Percentiles rank a stretch among this genome's conserved stretches.
These are phyloP conservation scores for Pythium plurisporium DNA, from an alignment of 352 stramenopile species.

Conservation along the genomic window DNA sequence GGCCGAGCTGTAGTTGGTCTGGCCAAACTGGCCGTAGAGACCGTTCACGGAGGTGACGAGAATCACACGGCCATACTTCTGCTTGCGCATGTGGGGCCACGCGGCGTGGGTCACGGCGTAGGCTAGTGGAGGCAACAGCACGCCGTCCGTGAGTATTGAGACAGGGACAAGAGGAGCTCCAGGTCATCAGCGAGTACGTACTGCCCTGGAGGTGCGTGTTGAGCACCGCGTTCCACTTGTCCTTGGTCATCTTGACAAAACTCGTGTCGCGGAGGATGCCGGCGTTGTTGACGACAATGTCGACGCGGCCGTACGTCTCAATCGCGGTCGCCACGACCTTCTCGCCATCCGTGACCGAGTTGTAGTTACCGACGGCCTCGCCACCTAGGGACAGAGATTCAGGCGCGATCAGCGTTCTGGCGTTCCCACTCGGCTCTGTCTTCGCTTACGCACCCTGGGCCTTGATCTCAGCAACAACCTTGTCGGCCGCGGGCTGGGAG, in stretches of 20 bases:
- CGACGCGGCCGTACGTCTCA: conserved; percentile 59
- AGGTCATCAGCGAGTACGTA: not conserved
- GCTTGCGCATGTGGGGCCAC: conserved; percentile 86
- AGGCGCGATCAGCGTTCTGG: too few relatives aligned
- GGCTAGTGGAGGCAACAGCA: conserved; percentile 8
- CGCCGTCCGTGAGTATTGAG: conserved; percentile 1
- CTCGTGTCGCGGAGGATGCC: conserved; percentile 90
- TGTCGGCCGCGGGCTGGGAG: conserved; percentile 54
- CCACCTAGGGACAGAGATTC: conserved; percentile 25
- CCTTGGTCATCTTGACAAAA: conserved; percentile 89
- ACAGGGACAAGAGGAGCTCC: not conserved
- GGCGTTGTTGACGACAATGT: conserved; percentile 92
- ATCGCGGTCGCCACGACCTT: conserved; percentile 79
- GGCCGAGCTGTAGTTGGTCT: conserved; percentile 87
- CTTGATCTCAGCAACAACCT: conserved; percentile 77
- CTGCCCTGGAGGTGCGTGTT: conserved; percentile 78
- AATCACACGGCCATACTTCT: conserved; percentile 88
- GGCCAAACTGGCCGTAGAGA: conserved; percentile 89
- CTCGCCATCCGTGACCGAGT: conserved; percentile 81
- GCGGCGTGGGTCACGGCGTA: conserved; percentile 81
- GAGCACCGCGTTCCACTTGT: conserved; percentile 84
- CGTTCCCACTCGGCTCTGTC: too few relatives aligned
- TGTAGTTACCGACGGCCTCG: conserved; percentile 75
- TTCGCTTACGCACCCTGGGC: conserved; percentile 30
- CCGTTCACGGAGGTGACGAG: conserved; percentile 84